phyloP scores from a whole-genome alignment of 1,284 basidiomycete species.

The Cronartium ribicola region DNA sequence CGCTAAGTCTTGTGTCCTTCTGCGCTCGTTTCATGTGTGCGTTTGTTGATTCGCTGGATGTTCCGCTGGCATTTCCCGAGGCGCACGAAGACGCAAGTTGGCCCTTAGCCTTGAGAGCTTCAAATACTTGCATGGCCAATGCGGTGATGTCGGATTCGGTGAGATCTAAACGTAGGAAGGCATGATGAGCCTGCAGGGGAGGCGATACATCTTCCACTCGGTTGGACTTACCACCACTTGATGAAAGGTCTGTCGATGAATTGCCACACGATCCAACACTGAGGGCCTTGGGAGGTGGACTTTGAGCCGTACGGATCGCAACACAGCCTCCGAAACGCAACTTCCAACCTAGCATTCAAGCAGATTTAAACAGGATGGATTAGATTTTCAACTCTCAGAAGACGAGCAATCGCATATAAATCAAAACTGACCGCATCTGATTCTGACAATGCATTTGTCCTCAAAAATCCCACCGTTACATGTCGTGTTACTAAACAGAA shows the following conservation, averaged over 20 bases:
- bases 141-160: slow-evolving; percentile 6
- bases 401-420: not conserved
- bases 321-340: slow-evolving; percentile 35
- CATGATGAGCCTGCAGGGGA: not conserved
- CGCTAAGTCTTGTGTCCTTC: too few species aligned
- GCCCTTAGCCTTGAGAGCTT: not conserved
- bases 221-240: not conserved
- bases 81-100: not conserved
- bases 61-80: too few species aligned
- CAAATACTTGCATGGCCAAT: slow-evolving; percentile 1
- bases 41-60: too few species aligned
- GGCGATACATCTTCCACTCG: too few species aligned
- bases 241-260: not conserved
- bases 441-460: slow-evolving; percentile 28
- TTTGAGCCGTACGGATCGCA: slow-evolving; percentile 21
- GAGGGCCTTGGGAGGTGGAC: slow-evolving; percentile 8
- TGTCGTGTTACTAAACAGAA: not conserved
- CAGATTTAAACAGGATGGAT: not conserved
- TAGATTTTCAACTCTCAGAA: not conserved
- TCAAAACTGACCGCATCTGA: slow-evolving; percentile 24
- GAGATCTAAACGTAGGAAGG: not conserved
- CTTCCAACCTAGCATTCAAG: slow-evolving; percentile 6
- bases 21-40: too few species aligned
- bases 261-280: not conserved
- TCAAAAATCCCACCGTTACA: slow-evolving; percentile 16